A percentile compares a stretch with the other conserved stretches of the same genome.
Conservation (phyloP, 2,329 filamentous ascomycete species). For the Colletotrichum plurivorum region DNA sequence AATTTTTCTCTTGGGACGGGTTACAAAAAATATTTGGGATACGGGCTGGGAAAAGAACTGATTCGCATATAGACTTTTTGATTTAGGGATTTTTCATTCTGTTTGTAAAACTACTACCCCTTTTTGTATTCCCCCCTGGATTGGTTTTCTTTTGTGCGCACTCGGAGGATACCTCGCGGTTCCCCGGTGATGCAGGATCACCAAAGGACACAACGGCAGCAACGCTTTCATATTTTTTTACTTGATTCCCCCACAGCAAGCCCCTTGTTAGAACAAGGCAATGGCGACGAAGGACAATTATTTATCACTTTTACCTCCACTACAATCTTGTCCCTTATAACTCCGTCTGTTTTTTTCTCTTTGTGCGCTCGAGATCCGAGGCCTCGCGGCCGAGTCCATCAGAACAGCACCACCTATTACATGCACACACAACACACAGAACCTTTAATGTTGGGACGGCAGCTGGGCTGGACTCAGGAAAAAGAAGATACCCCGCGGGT, state of each 20-base stretch:
- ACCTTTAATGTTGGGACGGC: conserved; percentile 19
- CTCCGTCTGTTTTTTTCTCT: conserved; percentile 15
- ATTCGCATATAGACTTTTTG: conserved; percentile 41
- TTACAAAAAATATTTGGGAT: conserved; percentile 40
- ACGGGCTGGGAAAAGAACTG: conserved; percentile 41
- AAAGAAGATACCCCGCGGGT: conserved; percentile 39
- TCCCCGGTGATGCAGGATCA: conserved; percentile 17
- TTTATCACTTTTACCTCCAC: conserved; percentile 9
- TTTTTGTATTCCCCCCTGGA: conserved; percentile 11
- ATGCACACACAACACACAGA: background rate
- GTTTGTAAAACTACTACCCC: conserved; percentile 18
- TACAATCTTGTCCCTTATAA: conserved; percentile 3
- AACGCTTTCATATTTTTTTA: conserved; percentile 37
- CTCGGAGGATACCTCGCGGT: conserved; percentile 32
- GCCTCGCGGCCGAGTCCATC: conserved; percentile 20
- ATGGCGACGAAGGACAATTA: conserved; percentile 28
- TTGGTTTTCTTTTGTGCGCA: conserved; percentile 15
- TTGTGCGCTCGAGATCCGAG: conserved; percentile 27
- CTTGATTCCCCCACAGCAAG: conserved; percentile 2
- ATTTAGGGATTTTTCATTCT: conserved; percentile 28
- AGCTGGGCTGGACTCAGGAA: conserved; percentile 39
- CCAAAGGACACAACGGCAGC: conserved; percentile 40
- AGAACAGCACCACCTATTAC: background rate
- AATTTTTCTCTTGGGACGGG: conserved; percentile 29
- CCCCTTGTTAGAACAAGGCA: conserved; percentile 37